Percentiles rank a stretch among this genome's conserved stretches.
Evolutionary conservation across 495 filamentous ascomycete species (phyloP).

Genomic region (Rusavskia elegans): DNA sequence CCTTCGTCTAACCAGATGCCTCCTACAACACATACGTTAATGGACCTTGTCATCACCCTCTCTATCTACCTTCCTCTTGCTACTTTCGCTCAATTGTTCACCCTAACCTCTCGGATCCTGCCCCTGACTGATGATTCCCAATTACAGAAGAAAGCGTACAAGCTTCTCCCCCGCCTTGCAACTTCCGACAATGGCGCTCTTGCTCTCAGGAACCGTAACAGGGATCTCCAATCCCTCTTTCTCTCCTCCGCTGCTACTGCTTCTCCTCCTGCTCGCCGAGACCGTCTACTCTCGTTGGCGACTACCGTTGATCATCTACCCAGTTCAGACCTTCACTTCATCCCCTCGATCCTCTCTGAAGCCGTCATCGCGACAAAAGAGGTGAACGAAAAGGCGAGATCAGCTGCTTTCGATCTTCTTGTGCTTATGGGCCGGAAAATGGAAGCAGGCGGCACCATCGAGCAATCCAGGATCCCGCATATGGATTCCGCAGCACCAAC

Average conservation of each 20-base stretch:
- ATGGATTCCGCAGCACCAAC: constrained; percentile 68
- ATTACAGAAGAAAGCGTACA: constrained; percentile 98
- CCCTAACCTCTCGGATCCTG: constrained; percentile 65
- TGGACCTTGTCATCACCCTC: constrained; percentile 91
- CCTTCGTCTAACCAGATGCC: constrained; percentile 58
- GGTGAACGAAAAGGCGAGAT: constrained; percentile 84
- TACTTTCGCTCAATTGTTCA: constrained; percentile 67
- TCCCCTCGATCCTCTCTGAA: constrained; percentile 78
- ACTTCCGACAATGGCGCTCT: constrained; percentile 55
- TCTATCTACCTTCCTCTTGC: constrained; percentile 78
- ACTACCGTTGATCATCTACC: constrained; percentile 65
- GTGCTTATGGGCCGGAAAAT: constrained; percentile 78
- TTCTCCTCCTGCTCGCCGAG: constrained; percentile 64
- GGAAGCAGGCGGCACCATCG: constrained; percentile 53
- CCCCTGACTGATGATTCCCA: constrained; percentile 61
- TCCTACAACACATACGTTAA: constrained; percentile 84
- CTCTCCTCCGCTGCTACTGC: constrained; percentile 64
- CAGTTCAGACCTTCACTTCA: constrained; percentile 66
- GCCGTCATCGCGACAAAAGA: constrained; percentile 92
- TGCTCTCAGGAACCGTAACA: constrained; percentile 54
- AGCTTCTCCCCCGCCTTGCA: constrained; percentile 78
- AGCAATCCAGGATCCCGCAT: constrained; percentile 69
- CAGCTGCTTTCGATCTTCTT: constrained; percentile 76
- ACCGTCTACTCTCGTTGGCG: constrained; percentile 69
- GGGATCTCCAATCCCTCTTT: constrained; percentile 64